Conservation (phyloP, 2,329 filamentous ascomycete genomes). For the Ophiostoma tasmaniense region DNA sequence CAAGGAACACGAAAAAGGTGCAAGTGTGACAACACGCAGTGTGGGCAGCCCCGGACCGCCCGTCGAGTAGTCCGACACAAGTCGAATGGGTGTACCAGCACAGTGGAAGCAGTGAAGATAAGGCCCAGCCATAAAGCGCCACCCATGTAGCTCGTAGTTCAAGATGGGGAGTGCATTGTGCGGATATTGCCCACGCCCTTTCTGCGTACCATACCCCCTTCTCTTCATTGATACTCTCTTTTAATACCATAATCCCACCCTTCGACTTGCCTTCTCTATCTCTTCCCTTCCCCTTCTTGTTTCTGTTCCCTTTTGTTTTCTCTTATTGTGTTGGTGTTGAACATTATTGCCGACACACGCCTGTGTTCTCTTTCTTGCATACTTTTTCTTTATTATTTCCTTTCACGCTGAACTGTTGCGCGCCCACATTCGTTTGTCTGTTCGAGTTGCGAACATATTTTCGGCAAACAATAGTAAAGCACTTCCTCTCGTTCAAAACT, state of each 20-base stretch:
- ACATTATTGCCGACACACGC: not conserved
- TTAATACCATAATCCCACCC: not conserved
- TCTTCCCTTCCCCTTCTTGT: not conserved
- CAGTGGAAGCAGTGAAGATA: slow-evolving; percentile 2
- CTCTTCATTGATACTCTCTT: not conserved
- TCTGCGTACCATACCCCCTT: not conserved
- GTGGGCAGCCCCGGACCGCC: slow-evolving; percentile 3
- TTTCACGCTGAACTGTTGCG: not conserved
- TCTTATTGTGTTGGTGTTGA: not conserved
- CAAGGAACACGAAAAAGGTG: not conserved
- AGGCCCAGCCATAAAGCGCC: not conserved
- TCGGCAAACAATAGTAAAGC: not conserved
- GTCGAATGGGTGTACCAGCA: not conserved
- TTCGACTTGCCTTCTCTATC: no score
- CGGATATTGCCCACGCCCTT: slow-evolving; percentile 1
- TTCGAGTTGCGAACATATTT: not conserved
- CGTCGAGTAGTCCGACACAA: slow-evolving; percentile 3
- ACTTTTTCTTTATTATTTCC: not conserved
- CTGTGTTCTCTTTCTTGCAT: no score
- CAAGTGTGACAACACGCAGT: not conserved
- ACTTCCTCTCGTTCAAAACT: not conserved
- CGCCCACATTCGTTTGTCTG: slow-evolving; percentile 2
- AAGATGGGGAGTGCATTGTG: not conserved
- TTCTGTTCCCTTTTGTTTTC: not conserved
- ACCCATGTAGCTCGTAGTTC: not conserved